Base-by-base conservation (phyloP, 306 rosid species). In the Prunus armeniaca region DNA sequence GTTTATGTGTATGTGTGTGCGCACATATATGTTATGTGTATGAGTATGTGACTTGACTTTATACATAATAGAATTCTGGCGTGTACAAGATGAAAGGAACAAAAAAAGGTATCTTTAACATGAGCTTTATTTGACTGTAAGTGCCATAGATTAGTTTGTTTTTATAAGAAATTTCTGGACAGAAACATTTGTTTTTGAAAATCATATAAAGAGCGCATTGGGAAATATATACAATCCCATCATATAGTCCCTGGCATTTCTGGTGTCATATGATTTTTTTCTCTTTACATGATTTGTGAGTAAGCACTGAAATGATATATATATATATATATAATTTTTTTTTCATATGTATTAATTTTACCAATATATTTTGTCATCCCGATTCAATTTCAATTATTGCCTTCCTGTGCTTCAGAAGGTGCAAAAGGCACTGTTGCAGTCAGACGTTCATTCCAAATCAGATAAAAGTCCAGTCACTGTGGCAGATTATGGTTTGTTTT, bases 391-490 rank as follows among this genome's bases (percentile, higher is more conserved):
- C 41, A 1, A 65, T 4, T 43, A 9, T 28, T 63, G 68, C 74
- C 74, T 52, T 61, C 76, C 71, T 63, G 74, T 82, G 57, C 28
- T 79, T 32, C 91, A 94, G 98, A 94, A 87, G 86, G 96, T 94
- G 14, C 98, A 94, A 86, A 90, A 84, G 88, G 91, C 86, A 64
- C 83, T 91, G 66, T 63, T 94, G 78, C 90, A 91, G 81, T 90
- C 98, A 18, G 97, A 94, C 64, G 95, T 91, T 43, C 98, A 91
- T 67, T 90, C 98, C 8, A 94, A 92, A 83, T 92, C 95, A 45
- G 98, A 94, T 66, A 89, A 87, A 88, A 91, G 91, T 86, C 98
- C 98, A 1, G 98, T 94, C 54, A 94, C 98, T 0, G 98, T 92
- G 47, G 98, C 98, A 28, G 98, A 94, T 86, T 94, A 91, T 62